phyloP scores from a whole-genome alignment of 306 rosid species.

The Gastrolobium bilobum region DNA sequence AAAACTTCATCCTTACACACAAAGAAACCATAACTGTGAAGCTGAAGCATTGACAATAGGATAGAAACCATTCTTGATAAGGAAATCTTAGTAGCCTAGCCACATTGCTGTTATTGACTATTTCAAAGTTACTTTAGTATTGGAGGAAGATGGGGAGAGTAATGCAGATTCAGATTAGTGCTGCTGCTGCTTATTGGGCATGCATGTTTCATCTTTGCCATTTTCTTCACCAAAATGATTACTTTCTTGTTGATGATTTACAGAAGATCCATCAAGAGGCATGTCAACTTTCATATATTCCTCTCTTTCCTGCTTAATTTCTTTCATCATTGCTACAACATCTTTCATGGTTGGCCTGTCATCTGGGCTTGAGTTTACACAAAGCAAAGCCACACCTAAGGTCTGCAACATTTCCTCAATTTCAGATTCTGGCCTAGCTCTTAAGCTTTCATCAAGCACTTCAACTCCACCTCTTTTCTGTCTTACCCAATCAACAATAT shows the following conservation, averaged over 20 bases:
- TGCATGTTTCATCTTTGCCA: conserved; percentile 41
- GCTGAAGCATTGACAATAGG: conserved; percentile 26
- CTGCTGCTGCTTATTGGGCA: conserved; percentile 52
- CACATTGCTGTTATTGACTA: conserved; percentile 30
- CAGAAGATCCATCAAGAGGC: conserved; percentile 55
- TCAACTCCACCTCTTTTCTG: conserved; percentile 61
- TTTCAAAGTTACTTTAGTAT: conserved; percentile 46
- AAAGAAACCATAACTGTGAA: conserved; percentile 51
- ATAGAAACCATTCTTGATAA: conserved; percentile 46
- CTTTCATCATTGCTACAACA: conserved; percentile 82
- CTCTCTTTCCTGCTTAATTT: conserved; percentile 69
- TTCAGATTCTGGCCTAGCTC: conserved; percentile 67
- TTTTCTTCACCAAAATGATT: conserved; percentile 39
- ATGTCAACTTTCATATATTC: conserved; percentile 66
- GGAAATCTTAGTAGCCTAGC: conserved; percentile 36
- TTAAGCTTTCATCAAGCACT: conserved; percentile 67
- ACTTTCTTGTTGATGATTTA: conserved; percentile 54
- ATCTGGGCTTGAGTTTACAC: conserved; percentile 74
- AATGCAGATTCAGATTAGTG: conserved; percentile 55
- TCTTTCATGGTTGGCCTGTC: conserved; percentile 92
- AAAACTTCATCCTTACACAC: conserved; percentile 47
- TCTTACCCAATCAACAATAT: conserved; percentile 90
- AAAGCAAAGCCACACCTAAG: conserved; percentile 85
- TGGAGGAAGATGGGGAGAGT: conserved; percentile 55
- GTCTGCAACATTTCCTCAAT: conserved; percentile 80